A percentile compares a stretch with the other conserved stretches of the same genome.
Conservation (phyloP, 495 filamentous ascomycete genomes). For the Terfezia claveryi region DNA sequence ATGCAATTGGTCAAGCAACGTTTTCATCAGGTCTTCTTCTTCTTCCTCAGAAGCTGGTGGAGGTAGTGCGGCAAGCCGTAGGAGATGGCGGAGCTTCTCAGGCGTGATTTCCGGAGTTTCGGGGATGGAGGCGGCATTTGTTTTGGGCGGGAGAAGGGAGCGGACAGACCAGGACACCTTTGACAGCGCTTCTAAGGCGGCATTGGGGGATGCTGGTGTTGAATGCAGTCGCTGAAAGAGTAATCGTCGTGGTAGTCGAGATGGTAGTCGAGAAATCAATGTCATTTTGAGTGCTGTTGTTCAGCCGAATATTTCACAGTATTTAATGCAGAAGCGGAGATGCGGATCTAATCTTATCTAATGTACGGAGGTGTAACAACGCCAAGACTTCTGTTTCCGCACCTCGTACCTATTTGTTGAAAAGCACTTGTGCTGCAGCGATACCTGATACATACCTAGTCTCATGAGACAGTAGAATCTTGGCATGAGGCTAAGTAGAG, state of each 20-base stretch:
- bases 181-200: slow-evolving; percentile 24
- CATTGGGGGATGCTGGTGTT: background rate
- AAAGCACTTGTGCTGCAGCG: no score
- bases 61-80: slow-evolving; percentile 75
- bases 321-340: no score
- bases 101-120: slow-evolving; percentile 27
- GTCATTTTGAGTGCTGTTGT: no score
- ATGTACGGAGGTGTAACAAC: no score
- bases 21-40: slow-evolving; percentile 39
- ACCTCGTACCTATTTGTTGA: no score
- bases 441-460: no score
- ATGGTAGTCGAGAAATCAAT: no score
- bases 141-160: slow-evolving; percentile 39
- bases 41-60: slow-evolving; percentile 36
- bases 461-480: no score
- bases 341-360: no score
- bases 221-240: background rate
- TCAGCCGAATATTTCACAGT: no score
- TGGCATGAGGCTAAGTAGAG: no score
- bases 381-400: no score
- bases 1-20: slow-evolving; percentile 61
- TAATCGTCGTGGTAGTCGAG: background rate
- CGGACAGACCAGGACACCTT: slow-evolving; percentile 69
- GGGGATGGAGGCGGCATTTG: slow-evolving; percentile 23
- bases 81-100: slow-evolving; percentile 49